Conservation (phyloP, 371 early-diverging fungal genomes). For the Mortierella sp. region DNA sequence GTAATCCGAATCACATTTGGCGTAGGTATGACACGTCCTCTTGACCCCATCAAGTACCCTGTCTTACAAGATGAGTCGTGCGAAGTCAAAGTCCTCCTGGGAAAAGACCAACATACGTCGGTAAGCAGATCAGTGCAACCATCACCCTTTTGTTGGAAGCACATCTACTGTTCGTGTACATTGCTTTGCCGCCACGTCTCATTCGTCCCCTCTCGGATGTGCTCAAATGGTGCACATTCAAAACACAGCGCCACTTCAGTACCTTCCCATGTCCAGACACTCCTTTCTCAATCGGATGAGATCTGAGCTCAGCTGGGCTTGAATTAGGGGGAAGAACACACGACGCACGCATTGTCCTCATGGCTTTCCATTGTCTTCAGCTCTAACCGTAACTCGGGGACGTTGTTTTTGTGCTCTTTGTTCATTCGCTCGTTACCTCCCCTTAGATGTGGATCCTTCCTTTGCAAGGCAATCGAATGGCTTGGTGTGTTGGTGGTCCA, state of each 20-base stretch:
- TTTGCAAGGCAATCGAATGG: slow-evolving; percentile 40
- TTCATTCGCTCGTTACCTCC: no score
- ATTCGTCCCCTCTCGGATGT: slow-evolving; percentile 9
- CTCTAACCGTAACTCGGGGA: neutral
- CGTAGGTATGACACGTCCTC: slow-evolving; percentile 43
- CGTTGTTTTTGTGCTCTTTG: no score
- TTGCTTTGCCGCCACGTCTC: neutral
- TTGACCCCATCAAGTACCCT: slow-evolving; percentile 48
- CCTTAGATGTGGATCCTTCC: slow-evolving; percentile 53
- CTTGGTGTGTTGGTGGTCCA: slow-evolving; percentile 54
- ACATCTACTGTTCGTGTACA: no score
- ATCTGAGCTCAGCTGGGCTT: slow-evolving; percentile 5
- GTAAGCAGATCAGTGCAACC: slow-evolving; percentile 20
- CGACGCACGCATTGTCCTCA: neutral
- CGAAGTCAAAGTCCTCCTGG: slow-evolving; percentile 49
- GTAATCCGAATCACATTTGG: no score
- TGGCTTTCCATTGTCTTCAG: neutral
- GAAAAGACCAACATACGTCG: slow-evolving; percentile 52
- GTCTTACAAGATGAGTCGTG: slow-evolving; percentile 41
- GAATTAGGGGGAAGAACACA: neutral
- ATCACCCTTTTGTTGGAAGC: no score
- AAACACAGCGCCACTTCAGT: neutral
- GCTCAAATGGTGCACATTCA: slow-evolving; percentile 6
- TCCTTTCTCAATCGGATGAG: neutral
- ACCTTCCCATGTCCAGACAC: neutral